Conservation (phyloP, 371 early-diverging fungal species). For the Mortierella sp. region DNA sequence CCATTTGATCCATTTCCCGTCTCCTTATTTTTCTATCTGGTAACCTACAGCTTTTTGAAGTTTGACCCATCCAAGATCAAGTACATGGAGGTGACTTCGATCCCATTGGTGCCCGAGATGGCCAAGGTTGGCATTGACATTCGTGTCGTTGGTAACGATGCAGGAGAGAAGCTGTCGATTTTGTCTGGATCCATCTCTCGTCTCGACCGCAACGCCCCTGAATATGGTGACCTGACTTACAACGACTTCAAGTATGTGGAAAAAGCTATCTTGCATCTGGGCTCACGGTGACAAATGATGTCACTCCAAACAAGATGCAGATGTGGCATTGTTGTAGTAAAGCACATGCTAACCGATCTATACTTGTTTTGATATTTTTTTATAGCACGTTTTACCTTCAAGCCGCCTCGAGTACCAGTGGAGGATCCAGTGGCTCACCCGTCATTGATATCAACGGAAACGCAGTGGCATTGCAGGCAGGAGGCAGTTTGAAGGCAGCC, state of each 20-base stretch:
- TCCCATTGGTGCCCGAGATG: slow-evolving; percentile 82
- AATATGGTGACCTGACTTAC: slow-evolving; percentile 77
- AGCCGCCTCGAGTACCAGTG: slow-evolving; percentile 84
- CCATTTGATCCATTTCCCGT: neutral
- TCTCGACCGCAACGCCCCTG: slow-evolving; percentile 88
- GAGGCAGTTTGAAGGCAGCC: slow-evolving; percentile 82
- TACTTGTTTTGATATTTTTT: neutral
- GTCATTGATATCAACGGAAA: slow-evolving; percentile 94
- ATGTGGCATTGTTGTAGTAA: neutral
- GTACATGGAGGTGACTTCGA: slow-evolving; percentile 86
- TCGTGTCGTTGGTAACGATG: slow-evolving; percentile 95
- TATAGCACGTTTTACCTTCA: slow-evolving; percentile 82
- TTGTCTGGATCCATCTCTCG: slow-evolving; percentile 91
- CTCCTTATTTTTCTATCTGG: neutral
- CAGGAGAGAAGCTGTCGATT: slow-evolving; percentile 93
- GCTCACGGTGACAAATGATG: neutral
- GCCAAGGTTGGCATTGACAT: slow-evolving; percentile 94
- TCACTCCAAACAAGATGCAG: neutral
- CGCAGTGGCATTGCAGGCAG: slow-evolving; percentile 92
- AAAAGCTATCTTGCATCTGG: slow-evolving; percentile 12
- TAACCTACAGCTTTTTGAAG: slow-evolving; percentile 61
- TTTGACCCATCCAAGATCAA: slow-evolving; percentile 82
- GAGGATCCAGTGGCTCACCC: slow-evolving; percentile 87
- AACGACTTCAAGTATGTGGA: slow-evolving; percentile 72
- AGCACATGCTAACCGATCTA: neutral